phyloP scores from a whole-genome alignment of 108 stramenopile species.

The Chaetoceros muelleri region DNA sequence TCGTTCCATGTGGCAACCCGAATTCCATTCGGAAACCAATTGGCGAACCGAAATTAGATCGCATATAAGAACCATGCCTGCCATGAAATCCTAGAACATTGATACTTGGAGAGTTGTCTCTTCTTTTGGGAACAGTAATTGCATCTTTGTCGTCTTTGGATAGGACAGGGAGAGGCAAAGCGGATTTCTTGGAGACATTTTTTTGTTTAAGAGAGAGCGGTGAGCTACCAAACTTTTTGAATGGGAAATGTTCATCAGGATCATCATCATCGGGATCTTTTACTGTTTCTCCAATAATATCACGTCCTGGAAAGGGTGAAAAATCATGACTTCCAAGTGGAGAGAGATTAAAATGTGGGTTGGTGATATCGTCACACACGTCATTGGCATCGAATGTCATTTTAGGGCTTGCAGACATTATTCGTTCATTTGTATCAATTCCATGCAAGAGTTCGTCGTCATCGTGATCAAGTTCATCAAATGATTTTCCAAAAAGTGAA shows the following conservation, averaged over 20 bases:
- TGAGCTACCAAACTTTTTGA: not conserved
- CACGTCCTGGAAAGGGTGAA: not conserved
- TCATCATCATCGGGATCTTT: not conserved
- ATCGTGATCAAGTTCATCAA: too few species aligned
- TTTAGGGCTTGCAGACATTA: not conserved
- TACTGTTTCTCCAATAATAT: not conserved
- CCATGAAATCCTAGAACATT: too few species aligned
- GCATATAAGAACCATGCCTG: too few species aligned
- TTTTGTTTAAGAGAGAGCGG: not conserved
- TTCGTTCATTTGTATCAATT: too few species aligned
- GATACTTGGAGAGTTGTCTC: not conserved
- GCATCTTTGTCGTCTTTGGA: not conserved
- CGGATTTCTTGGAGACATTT: not conserved
- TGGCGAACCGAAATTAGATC: too few species aligned
- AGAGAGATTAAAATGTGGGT: not conserved
- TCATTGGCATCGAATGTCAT: not conserved
- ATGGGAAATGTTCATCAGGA: not conserved
- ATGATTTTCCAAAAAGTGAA: too few species aligned
- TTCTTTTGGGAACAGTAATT: not conserved
- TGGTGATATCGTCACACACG: not conserved
- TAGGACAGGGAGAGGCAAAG: not conserved
- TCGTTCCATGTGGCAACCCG: too few species aligned
- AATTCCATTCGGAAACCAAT: too few species aligned
- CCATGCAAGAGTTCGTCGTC: too few species aligned
- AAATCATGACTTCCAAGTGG: not conserved